A percentile compares a stretch with the other conserved stretches of the same genome.
Evolutionary conservation across 176 grass and related monocot genomes (phyloP).

Genomic region (Musa acuminata): DNA sequence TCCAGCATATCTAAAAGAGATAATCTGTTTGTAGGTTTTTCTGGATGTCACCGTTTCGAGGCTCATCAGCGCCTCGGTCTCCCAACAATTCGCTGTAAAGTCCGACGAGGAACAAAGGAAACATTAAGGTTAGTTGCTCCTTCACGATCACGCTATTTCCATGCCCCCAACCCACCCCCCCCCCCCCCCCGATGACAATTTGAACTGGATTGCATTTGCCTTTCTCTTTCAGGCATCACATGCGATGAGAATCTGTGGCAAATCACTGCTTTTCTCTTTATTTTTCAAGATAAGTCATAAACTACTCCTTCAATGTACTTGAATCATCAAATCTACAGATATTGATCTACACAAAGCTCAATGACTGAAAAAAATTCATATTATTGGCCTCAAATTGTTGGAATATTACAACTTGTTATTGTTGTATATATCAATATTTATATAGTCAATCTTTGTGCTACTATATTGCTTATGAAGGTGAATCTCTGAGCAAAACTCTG

Average conservation of each 20-base stretch:
- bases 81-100: conserved; percentile 81
- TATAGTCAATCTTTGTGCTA: too few species aligned
- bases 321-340: background rate
- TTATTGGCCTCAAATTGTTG: too few species aligned
- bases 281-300: background rate
- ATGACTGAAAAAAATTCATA: too few species aligned
- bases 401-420: too few species aligned
- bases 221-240: conserved; percentile 53
- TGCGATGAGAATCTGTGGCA: conserved; percentile 33
- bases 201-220: background rate
- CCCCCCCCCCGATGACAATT: conserved; percentile 1
- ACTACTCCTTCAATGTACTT: background rate
- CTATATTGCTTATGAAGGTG: too few species aligned
- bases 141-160: background rate
- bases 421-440: too few species aligned
- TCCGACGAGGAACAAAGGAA: conserved; percentile 76
- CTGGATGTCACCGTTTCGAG: conserved; percentile 86
- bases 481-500: too few species aligned
- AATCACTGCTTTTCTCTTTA: background rate
- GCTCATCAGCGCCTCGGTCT: conserved; percentile 86
- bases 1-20: conserved; percentile 1
- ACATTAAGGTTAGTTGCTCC: conserved; percentile 49
- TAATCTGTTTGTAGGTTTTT: conserved; percentile 53
- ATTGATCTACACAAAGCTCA: too few species aligned
- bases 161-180: too few species aligned